A percentile compares a stretch with the other conserved stretches of the same genome.
These are phyloP conservation scores for Arachis stenosperma DNA, from an alignment of 306 rosid species.

Conservation along the genomic window DNA sequence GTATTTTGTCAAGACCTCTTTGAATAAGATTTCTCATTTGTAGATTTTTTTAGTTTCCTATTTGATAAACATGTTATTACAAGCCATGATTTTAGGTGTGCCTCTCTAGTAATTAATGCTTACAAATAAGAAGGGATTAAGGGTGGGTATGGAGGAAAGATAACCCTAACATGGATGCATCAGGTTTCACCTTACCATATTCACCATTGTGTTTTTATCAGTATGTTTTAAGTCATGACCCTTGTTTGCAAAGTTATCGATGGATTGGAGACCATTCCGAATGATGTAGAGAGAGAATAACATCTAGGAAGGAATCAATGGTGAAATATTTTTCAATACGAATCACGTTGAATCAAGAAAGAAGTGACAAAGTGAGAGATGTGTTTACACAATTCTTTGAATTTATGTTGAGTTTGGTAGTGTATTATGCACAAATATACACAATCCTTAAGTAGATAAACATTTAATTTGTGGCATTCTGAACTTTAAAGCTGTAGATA, in stretches of 20 bases:
- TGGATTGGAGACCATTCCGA: constrained; percentile 18
- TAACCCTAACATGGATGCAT: background rate
- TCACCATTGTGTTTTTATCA: background rate
- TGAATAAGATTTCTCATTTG: background rate
- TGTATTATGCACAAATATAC: background rate
- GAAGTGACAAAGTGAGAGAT: background rate
- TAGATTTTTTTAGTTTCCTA: background rate
- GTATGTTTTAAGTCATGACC: constrained; percentile 1
- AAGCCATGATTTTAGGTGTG: background rate
- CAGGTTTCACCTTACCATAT: background rate
- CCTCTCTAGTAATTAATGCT: background rate
- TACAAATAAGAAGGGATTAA: background rate
- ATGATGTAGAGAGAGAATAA: background rate
- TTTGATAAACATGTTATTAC: background rate
- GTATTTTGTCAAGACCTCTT: background rate
- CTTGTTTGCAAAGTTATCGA: constrained; percentile 6
- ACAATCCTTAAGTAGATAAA: background rate
- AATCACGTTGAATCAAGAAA: constrained; percentile 2
- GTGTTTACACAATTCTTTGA: background rate
- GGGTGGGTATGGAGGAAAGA: background rate
- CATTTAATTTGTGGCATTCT: background rate
- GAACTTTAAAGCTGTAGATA: background rate
- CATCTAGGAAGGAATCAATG: background rate
- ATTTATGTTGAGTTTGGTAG: background rate
- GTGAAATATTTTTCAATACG: background rate